Evolutionary conservation across 2,329 filamentous ascomycete species (phyloP), one percentile per base, ranked within the genome.

Genomic region (Capronia americana): DNA sequence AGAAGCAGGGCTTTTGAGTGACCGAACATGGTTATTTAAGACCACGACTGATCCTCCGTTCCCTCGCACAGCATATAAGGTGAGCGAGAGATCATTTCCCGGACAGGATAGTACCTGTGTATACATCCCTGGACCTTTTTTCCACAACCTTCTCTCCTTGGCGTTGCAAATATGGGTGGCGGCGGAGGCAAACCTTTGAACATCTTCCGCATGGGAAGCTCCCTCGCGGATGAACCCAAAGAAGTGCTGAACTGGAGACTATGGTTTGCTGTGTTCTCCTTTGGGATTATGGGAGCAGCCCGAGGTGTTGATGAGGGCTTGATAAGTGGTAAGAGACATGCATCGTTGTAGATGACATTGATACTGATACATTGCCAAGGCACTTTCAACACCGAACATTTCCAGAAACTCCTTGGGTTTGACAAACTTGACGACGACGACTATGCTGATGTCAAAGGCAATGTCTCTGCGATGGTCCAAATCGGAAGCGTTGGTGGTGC

Each of bases 401-500:
- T 72, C 55, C 65, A 69, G 32, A 30, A 67, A 2, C 53, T 66
- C 20, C 65, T 71, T 41, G 66, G 64, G 32, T 68, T 70, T 50
- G 53, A 68, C 26, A 66, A 69, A 26, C 61, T 73, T 51, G 65
- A 58, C 14, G 69, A 72, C 24, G 68, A 62, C 10, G 66, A 75
- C 12, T 73, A 75, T 59, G 76, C 77, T 12, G 71, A 76, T 38
- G 73, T 74, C 46, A 73, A 76, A 28, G 77, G 75, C 2, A 79
- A 78, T 58, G 76, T 80, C 44, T 77, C 76, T 4, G 75, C 78
- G 1, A 79, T 79, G 77, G 78, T 79, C 10, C 77, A 79, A 34
- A 77, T 80, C 46, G 78, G 78, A 2, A 76, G 74, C 67, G 73
- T 79, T 20, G 75, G 74, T 8, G 77, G 77, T 17, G 77, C 78